A percentile compares a stretch with the other conserved stretches of the same genome.
Evolutionary conservation across 2,329 filamentous ascomycete genomes (phyloP).

Genomic region (Eutypella sp.): DNA sequence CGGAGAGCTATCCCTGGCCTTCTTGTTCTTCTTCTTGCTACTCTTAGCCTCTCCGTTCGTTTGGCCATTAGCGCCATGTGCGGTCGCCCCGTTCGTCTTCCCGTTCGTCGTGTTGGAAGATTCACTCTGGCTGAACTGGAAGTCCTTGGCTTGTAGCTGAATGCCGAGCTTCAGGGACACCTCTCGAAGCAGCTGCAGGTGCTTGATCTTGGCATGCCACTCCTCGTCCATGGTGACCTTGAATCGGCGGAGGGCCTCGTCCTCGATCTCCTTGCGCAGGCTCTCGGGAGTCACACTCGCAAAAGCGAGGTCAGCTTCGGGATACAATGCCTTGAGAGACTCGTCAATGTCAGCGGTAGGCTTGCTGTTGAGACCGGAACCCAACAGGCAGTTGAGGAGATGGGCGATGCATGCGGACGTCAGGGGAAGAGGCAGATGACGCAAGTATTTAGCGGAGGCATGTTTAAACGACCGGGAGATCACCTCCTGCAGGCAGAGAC

Average conservation of each 20-base stretch:
- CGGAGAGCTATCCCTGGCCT: constrained; percentile 49
- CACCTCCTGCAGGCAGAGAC: constrained; percentile 85
- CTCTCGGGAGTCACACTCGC: constrained; percentile 70
- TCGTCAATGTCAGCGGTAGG: constrained; percentile 75
- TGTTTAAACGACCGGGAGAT: constrained; percentile 95
- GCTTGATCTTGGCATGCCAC: constrained; percentile 65
- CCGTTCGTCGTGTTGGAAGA: constrained; percentile 22
- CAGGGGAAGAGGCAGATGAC: constrained; percentile 73
- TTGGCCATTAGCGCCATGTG: constrained; percentile 35
- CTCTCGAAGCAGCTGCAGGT: constrained; percentile 83
- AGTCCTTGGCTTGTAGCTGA: constrained; percentile 77
- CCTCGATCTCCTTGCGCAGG: constrained; percentile 64
- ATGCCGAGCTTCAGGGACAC: constrained; percentile 83
- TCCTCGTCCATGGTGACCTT: constrained; percentile 64
- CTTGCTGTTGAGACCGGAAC: constrained; percentile 67
- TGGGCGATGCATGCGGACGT: constrained; percentile 78
- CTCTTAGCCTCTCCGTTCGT: constrained; percentile 43
- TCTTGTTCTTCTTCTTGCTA: constrained; percentile 63
- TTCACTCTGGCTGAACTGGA: constrained; percentile 55
- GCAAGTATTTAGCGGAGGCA: constrained; percentile 72
- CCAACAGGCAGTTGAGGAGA: constrained; percentile 88
- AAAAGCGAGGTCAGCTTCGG: constrained; percentile 77
- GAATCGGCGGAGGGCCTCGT: constrained; percentile 69
- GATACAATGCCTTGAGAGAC: constrained; percentile 68
- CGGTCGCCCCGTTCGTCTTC: constrained; percentile 27